Evolutionary conservation across 139 green algal genomes (phyloP).

Genomic region (Chlamydomonas sphaeroides): DNA sequence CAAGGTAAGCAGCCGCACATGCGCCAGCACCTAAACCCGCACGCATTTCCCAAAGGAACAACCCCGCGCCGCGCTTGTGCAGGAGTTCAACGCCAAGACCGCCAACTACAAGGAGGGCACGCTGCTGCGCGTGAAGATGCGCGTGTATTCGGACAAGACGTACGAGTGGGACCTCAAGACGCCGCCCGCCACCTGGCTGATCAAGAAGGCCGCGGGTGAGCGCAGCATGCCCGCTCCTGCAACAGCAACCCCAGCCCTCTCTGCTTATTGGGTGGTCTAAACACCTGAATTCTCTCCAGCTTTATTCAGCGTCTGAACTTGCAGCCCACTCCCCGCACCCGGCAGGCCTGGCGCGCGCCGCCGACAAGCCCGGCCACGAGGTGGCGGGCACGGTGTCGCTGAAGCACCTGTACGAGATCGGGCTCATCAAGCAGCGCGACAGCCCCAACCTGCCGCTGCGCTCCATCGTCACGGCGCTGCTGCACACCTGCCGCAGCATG

Average conservation of each 20-base stretch:
- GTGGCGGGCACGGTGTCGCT: slow-evolving; percentile 78
- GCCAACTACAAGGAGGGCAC: slow-evolving; percentile 78
- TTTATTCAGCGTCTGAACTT: no score
- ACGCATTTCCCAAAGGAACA: background rate
- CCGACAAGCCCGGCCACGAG: slow-evolving; percentile 83
- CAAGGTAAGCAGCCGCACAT: slow-evolving; percentile 64
- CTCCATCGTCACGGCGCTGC: slow-evolving; percentile 79
- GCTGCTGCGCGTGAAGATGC: slow-evolving; percentile 56
- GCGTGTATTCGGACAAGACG: slow-evolving; percentile 85
- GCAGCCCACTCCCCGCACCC: slow-evolving; percentile 53
- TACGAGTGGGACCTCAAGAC: slow-evolving; percentile 90
- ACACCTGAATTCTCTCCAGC: no score
- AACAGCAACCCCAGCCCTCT: no score
- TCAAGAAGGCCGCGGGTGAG: slow-evolving; percentile 79
- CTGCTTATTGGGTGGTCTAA: no score
- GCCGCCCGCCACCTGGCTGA: slow-evolving; percentile 88
- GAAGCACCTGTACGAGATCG: slow-evolving; percentile 97
- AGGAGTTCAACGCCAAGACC: slow-evolving; percentile 97
- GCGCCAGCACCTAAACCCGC: background rate
- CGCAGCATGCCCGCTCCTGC: no score
- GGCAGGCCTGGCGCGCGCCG: slow-evolving; percentile 73
- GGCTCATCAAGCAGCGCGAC: slow-evolving; percentile 87
- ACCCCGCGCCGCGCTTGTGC: background rate
- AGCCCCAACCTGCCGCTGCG: slow-evolving; percentile 73
- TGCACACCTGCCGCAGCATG: slow-evolving; percentile 90